These are phyloP conservation scores for Venturiaceae sp. DNA, from an alignment of 2,329 filamentous ascomycete genomes.

Conservation along the genomic window DNA sequence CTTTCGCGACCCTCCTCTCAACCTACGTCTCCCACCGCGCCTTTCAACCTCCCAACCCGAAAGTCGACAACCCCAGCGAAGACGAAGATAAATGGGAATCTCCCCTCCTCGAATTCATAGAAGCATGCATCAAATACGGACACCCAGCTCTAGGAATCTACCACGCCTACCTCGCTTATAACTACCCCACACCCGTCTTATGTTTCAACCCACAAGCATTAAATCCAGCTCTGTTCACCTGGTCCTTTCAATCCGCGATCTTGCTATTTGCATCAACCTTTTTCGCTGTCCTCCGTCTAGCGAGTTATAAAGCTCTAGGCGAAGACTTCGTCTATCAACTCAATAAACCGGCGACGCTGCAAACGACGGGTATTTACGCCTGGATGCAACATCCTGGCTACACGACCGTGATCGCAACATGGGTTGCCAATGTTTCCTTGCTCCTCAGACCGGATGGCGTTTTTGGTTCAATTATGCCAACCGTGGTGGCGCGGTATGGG, in stretches of 20 bases:
- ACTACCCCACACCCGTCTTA: background rate
- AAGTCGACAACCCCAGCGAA: background rate
- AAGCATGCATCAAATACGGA: background rate
- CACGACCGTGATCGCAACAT: background rate
- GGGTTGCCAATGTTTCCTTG: background rate
- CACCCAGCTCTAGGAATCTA: conserved; percentile 1
- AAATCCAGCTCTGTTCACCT: background rate
- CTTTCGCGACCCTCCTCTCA: background rate
- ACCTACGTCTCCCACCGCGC: background rate
- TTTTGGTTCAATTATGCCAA: background rate
- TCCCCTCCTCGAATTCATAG: background rate
- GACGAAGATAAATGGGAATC: conserved; percentile 1
- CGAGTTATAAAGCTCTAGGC: background rate
- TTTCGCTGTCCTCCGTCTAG: background rate
- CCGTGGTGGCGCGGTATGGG: background rate
- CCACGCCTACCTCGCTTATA: background rate
- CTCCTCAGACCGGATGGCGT: background rate
- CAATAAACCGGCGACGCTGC: background rate
- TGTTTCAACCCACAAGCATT: background rate
- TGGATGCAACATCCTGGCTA: background rate
- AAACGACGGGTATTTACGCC: background rate
- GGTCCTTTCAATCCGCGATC: background rate
- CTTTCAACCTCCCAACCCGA: background rate
- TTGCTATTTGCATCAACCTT: background rate
- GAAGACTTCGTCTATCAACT: conserved; percentile 2